These are phyloP conservation scores for Pseudonitzschia multiseries DNA, from an alignment of 108 stramenopile species.

Conservation along the genomic window DNA sequence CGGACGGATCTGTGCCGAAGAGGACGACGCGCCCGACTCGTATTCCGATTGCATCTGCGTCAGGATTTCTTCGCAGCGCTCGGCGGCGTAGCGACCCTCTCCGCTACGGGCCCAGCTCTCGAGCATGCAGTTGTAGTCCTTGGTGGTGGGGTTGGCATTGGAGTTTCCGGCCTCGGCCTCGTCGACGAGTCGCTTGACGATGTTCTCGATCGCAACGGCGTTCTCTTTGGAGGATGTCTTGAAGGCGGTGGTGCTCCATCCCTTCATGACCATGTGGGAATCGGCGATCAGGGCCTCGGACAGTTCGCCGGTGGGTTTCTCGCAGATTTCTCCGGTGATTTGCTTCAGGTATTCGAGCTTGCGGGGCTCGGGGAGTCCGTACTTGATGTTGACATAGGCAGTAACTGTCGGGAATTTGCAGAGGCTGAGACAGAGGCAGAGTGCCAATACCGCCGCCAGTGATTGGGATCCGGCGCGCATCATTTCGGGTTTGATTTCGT, in stretches of 20 bases:
- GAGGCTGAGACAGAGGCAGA: not conserved
- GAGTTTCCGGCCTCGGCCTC: conserved; percentile 66
- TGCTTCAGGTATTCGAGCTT: conserved; percentile 61
- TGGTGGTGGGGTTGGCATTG: conserved; percentile 33
- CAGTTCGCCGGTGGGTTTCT: conserved; percentile 44
- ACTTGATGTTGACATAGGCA: conserved; percentile 35
- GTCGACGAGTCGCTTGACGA: conserved; percentile 74
- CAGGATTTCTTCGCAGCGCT: conserved; percentile 74
- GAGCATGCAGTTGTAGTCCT: conserved; percentile 74
- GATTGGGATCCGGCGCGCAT: too few species aligned
- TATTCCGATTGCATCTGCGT: conserved; percentile 61
- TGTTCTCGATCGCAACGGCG: conserved; percentile 62
- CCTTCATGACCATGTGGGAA: conserved; percentile 63
- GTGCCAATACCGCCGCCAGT: not conserved
- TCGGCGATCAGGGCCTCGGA: conserved; percentile 48
- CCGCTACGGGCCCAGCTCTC: conserved; percentile 67
- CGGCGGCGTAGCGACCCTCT: conserved; percentile 50
- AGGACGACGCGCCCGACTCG: conserved; percentile 30
- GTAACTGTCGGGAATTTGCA: not conserved
- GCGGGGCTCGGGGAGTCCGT: conserved; percentile 47
- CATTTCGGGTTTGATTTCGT: too few species aligned
- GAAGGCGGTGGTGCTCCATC: conserved; percentile 48
- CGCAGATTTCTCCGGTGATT: conserved; percentile 68
- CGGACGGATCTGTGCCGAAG: conserved; percentile 40
- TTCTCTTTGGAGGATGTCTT: conserved; percentile 41